phyloP scores from a whole-genome alignment of 2,329 filamentous ascomycete genomes.

The Colletotrichum nymphaeae region DNA sequence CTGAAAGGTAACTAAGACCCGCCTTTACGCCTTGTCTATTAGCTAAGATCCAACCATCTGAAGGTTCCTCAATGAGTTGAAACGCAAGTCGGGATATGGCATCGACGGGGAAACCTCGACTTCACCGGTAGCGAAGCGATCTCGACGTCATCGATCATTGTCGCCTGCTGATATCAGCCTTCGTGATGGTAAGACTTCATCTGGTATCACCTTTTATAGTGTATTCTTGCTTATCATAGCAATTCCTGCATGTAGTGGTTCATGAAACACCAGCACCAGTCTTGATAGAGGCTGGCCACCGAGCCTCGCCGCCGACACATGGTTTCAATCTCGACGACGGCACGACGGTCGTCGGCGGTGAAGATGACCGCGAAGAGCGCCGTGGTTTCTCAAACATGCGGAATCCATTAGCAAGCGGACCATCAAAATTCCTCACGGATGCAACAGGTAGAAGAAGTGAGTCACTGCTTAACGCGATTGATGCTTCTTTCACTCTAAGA shows the following conservation, averaged over 20 bases:
- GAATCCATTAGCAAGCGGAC: slow-evolving; percentile 18
- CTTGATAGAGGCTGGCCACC: not conserved
- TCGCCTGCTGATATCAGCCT: not conserved
- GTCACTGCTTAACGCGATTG: not conserved
- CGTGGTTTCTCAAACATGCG: not conserved
- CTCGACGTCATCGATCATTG: not conserved
- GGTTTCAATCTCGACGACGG: not conserved
- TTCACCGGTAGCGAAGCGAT: not conserved
- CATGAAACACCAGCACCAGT: not conserved
- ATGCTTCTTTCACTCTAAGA: not conserved
- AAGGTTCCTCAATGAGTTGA: slow-evolving; percentile 21
- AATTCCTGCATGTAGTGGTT: not conserved
- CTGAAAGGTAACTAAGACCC: slow-evolving; percentile 11
- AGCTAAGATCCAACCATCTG: too few species aligned
- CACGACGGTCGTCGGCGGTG: slow-evolving; percentile 3
- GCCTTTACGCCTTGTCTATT: too few species aligned
- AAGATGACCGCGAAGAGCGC: not conserved
- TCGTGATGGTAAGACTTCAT: not conserved
- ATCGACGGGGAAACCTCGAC: not conserved
- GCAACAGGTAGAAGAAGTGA: slow-evolving; percentile 9
- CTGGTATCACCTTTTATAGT: too few species aligned
- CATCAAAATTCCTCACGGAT: slow-evolving; percentile 22
- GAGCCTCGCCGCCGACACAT: not conserved
- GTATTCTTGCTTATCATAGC: not conserved
- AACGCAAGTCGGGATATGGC: slow-evolving; percentile 19